Evolutionary conservation across 108 stramenopile genomes (phyloP).

Genomic region (Cafeteria roenbergensis): DNA sequence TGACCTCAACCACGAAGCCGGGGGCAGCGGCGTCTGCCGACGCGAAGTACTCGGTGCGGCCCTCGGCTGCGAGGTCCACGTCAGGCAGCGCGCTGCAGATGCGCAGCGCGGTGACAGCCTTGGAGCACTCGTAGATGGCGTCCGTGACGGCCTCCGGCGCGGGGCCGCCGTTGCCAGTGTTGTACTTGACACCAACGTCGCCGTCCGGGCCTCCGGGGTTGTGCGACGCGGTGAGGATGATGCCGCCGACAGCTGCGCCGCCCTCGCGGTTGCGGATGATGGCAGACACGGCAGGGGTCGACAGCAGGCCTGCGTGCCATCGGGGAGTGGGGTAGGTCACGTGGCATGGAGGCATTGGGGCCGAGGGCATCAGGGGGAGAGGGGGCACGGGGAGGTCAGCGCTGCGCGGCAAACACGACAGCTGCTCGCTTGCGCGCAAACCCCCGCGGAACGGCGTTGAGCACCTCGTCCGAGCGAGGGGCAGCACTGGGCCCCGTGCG

Average conservation of each 20-base stretch:
- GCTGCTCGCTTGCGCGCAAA: no score
- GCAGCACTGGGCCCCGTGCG: no score
- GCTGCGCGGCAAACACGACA: no score
- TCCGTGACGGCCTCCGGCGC: conserved; percentile 83
- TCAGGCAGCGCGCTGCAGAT: conserved; percentile 76
- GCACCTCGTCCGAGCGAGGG: no score
- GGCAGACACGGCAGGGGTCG: conserved; percentile 92
- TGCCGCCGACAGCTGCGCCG: conserved; percentile 79
- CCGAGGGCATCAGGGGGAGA: no score
- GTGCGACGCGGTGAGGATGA: conserved; percentile 98
- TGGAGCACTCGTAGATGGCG: conserved; percentile 72
- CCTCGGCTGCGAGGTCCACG: conserved; percentile 62
- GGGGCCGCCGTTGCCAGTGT: conserved; percentile 93
- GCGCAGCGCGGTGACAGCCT: conserved; percentile 68
- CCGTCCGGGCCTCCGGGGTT: conserved; percentile 98
- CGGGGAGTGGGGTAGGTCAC: no score
- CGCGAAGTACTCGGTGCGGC: conserved; percentile 51
- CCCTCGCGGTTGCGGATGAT: conserved; percentile 71
- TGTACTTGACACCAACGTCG: conserved; percentile 98
- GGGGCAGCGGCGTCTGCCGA: conserved; percentile 61
- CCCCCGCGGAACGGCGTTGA: no score
- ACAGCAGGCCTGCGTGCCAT: no score
- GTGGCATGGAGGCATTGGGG: no score
- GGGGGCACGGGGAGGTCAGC: no score
- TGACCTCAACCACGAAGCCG: conserved; percentile 80